Evolutionary conservation across 1,284 basidiomycete genomes (phyloP), one percentile per base, ranked within the genome.

Genomic region (Crepidotus sp.): DNA sequence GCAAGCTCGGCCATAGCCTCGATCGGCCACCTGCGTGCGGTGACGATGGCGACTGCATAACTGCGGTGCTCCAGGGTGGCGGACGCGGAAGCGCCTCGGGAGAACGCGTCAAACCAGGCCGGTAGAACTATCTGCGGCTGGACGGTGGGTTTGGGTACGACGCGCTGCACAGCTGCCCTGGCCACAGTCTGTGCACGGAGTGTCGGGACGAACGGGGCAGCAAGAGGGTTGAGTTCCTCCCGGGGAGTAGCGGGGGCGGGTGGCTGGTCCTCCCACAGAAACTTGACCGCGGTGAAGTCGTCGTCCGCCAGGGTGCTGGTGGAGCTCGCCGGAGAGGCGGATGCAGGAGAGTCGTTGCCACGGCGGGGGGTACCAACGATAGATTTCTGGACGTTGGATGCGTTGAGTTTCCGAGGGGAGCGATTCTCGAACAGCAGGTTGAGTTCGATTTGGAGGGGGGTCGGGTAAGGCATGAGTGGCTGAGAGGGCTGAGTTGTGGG

Each of bases 1-100:
- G 56, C 55, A 13, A 61, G 57, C 29, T 56, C 54, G 8, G 48
- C 49, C 30, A 60, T 46, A 2, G 50, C 41, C 29, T 50, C 41
- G 13, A 52, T 34, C 17, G 54, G 47, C 57, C 57, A 59, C n/a
- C 2, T 5, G 13, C 46, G 43, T 6, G 46, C 39, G 29, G 39
- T 35, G 8, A 51, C 52, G 15, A 58, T 30, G 10, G 39, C 21
- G 13, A 15, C 22, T 3, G 50, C 50, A 27, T 45, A 42, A 0
- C 5, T 11, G 10, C 13, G 14, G 21, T 52, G 50, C 1, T 32
- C 10, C 4, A 40, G 36, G 6, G 45, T 36, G 17, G 47, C 40
- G 18, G 50, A 45, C 6, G 46, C 27, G 33, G 37, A 39, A 17
- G 45, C 40, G 17, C 47, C 50, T 10, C 36, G 40, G 10, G 47